Evolutionary conservation across 495 filamentous ascomycete genomes (phyloP), one percentile per base, ranked within the genome.

Genomic region (Cladorrhinum samala): DNA sequence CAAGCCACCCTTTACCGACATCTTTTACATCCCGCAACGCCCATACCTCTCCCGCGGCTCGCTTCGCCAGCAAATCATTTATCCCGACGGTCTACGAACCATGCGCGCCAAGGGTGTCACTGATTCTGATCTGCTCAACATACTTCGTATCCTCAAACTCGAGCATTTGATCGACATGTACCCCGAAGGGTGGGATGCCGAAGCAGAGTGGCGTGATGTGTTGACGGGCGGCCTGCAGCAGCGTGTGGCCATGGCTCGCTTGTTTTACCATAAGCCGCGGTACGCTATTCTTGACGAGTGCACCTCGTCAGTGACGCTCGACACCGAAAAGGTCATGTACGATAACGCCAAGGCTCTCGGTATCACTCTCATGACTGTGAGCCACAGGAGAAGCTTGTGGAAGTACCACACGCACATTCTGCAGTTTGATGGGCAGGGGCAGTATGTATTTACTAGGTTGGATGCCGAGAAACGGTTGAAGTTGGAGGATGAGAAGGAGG

Each of bases 1-100:
- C 59, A 96, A 96, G 65, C 93, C 94, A 4, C 83, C 85, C 0
- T 88, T 89, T 57, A 80, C 84, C 41, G 86, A 92, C 60, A 96
- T 98, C 63, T 98, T 97, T 75, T 98, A 98, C 72, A 95, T 98
- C 61, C 93, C 93, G 0, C 93, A 98, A 64, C 84, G 93, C 1
- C 93, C 93, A 0, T 98, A 98, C 63, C 78, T 98, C 2, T 91
- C 87, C 24, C 82, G 87, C 23, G 93, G 93, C 16, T 87, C 84
- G 1, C 81, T 98, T 19, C 83, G 93, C 37, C 91, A 97, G 67
- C 93, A 98, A 64, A 88, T 98, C 57, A 96, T 91, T 53, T 98
- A 97, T 69, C 93, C 93, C 0, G 92, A 98, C 69, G 82, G 81
- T n/a, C 64, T 91, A 4, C 82, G 87, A 52, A 87, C 88, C 54